phyloP scores from a whole-genome alignment of 2,329 filamentous ascomycete genomes.

The Tolypocladium ophioglossoides region DNA sequence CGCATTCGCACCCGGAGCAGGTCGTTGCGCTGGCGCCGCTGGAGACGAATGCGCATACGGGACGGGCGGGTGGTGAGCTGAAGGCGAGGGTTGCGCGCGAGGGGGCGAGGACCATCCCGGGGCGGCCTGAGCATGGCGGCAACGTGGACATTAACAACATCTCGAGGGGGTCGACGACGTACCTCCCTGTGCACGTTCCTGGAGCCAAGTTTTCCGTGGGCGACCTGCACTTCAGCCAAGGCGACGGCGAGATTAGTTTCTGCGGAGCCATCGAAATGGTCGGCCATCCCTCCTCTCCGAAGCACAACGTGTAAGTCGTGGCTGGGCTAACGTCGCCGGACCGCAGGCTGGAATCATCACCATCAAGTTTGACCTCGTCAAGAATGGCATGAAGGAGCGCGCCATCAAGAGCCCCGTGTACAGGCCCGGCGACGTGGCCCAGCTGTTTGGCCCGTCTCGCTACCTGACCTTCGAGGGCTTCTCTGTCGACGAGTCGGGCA shows the following conservation, averaged over 20 bases:
- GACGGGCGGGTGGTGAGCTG: constrained; percentile 45
- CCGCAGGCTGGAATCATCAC: constrained; percentile 66
- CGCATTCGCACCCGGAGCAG: constrained; percentile 48
- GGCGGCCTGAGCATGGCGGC: constrained; percentile 76
- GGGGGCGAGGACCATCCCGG: constrained; percentile 76
- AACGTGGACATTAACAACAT: constrained; percentile 92
- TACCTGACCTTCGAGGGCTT: constrained; percentile 54
- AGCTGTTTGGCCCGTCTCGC: constrained; percentile 72
- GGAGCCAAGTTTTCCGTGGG: constrained; percentile 88
- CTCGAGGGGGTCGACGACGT: constrained; percentile 69
- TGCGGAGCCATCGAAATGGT: constrained; percentile 85
- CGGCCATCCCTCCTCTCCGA: background rate
- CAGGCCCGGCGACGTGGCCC: constrained; percentile 77
- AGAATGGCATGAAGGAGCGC: constrained; percentile 63
- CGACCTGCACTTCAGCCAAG: constrained; percentile 73
- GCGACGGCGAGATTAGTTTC: constrained; percentile 85
- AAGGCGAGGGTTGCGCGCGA: constrained; percentile 62
- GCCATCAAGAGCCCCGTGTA: constrained; percentile 78
- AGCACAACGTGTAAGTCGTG: background rate
- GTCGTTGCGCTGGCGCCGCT: constrained; percentile 69
- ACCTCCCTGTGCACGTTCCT: constrained; percentile 74
- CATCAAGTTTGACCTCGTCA: constrained; percentile 81
- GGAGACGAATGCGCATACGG: constrained; percentile 62
- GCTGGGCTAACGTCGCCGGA: background rate
- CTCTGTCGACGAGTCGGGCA: constrained; percentile 76